Evolutionary conservation across 2,329 filamentous ascomycete genomes (phyloP), one percentile per base, ranked within the genome.

Genomic region (Phyllosticta citribraziliensis): DNA sequence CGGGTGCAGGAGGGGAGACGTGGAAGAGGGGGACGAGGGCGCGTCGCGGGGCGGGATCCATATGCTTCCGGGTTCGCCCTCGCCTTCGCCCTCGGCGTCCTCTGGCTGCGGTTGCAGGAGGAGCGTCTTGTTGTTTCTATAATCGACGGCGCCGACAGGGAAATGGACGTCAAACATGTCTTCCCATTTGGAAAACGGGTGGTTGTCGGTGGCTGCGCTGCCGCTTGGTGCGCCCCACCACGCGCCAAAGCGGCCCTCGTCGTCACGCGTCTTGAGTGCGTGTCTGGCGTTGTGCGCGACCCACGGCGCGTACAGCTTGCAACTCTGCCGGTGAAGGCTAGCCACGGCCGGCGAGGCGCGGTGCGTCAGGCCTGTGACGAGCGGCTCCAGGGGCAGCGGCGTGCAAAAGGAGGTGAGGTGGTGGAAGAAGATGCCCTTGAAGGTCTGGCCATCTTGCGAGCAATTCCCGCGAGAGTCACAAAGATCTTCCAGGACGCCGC

Each of bases 361-460:
- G 53, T 72, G 70, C 4, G 82, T 78, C 57, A 80, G 74, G 2
- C 75, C 77, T 10, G 74, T 72, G 35, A 79, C 71, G 6, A 76
- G 73, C 1, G 81, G 73, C 10, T 77, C 69, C 0, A 64, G 57
- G 2, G 78, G 79, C 4, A 96, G 74, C 0, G 84, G 81, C 4
- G 81, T 80, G 72, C 93, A 97, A 71, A 97, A 96, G 0, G 84
- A 76, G 0, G 85, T 82, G 2, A 97, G 78, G 70, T 97, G 93
- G 70, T 96, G 89, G 75, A 96, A 96, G 78, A 92, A 96, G 61
- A 97, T 93, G 27, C 90, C 89, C 73, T 97, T 97, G 82, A 97
- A 97, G 0, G 89, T 91, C 68, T 97, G 92, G 0, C 82, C 82
- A 67, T 97, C 83, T 71, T 97, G 91, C 19, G 84, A 91, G 72